These are phyloP conservation scores for Suhomyces guaymorum DNA, from an alignment of 1,139 yeast genomes.

Conservation along the genomic window DNA sequence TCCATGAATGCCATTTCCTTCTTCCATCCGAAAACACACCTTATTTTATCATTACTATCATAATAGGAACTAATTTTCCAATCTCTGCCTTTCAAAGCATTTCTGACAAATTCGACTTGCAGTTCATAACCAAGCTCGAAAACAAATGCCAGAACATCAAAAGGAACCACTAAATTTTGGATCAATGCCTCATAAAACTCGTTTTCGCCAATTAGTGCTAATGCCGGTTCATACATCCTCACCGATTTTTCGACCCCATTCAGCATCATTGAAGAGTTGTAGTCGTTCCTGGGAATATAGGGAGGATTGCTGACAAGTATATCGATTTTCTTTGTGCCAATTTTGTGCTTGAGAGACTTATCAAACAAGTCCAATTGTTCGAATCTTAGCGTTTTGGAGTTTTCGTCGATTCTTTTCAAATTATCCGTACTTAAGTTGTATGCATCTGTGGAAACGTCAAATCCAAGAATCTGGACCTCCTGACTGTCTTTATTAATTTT, in stretches of 20 bases:
- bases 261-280: slow-evolving; percentile 29
- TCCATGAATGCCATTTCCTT: slow-evolving; percentile 3
- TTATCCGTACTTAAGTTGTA: slow-evolving; percentile 53
- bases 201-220: slow-evolving; percentile 74
- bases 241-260: slow-evolving; percentile 61
- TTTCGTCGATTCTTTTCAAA: slow-evolving; percentile 9
- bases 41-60: slow-evolving; percentile 33
- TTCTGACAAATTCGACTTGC: slow-evolving; percentile 33
- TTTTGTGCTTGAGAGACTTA: background rate
- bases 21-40: slow-evolving; percentile 46
- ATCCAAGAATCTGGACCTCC: slow-evolving; percentile 45
- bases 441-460: slow-evolving; percentile 65
- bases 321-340: slow-evolving; percentile 30
- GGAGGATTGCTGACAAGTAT: slow-evolving; percentile 87
- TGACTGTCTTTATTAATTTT: no score
- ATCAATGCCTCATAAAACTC: slow-evolving; percentile 68
- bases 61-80: slow-evolving; percentile 32
- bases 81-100: slow-evolving; percentile 12
- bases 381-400: slow-evolving; percentile 18
- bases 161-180: slow-evolving; percentile 37
- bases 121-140: slow-evolving; percentile 43
- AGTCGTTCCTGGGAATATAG: slow-evolving; percentile 60
- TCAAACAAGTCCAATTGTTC: slow-evolving; percentile 12
- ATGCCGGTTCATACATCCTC: slow-evolving; percentile 64
- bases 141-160: slow-evolving; percentile 41